These are phyloP conservation scores for Boletus pseudo-olivaceus DNA, from an alignment of 768 basidiomycete species.

Conservation along the genomic window DNA sequence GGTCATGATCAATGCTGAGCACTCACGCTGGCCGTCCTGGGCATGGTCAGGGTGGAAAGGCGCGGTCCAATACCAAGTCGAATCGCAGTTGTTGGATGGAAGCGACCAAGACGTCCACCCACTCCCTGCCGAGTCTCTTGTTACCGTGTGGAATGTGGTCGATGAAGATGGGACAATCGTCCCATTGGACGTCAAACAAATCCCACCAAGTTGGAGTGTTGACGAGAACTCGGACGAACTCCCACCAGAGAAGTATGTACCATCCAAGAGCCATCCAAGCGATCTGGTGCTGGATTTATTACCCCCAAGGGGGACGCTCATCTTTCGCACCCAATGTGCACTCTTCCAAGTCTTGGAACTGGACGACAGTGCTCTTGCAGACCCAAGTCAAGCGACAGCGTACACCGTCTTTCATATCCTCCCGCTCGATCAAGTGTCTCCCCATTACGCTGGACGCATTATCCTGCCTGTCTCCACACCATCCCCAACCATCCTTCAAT, in stretches of 20 bases:
- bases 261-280: neutral
- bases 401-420: constrained; percentile 14
- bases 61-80: constrained; percentile 9
- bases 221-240: neutral
- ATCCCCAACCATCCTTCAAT: constrained; percentile 7
- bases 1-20: neutral
- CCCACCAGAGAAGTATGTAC: constrained; percentile 1
- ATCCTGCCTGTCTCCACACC: constrained; percentile 13
- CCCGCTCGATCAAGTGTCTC: neutral
- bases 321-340: constrained; percentile 20
- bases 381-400: neutral
- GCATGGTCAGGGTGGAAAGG: constrained; percentile 27
- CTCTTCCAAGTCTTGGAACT: constrained; percentile 7
- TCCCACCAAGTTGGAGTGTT: neutral
- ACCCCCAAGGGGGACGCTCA: constrained; percentile 18
- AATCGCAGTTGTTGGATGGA: neutral
- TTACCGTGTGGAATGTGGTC: constrained; percentile 17
- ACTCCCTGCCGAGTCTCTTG: constrained; percentile 16
- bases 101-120: neutral
- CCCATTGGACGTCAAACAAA: constrained; percentile 6
- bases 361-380: neutral
- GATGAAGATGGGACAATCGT: constrained; percentile 7
- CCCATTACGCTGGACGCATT: constrained; percentile 10
- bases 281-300: neutral
- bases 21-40: constrained; percentile 21